Conservation (phyloP, 2,329 filamentous ascomycete genomes). For the Westerdykella ornata region DNA sequence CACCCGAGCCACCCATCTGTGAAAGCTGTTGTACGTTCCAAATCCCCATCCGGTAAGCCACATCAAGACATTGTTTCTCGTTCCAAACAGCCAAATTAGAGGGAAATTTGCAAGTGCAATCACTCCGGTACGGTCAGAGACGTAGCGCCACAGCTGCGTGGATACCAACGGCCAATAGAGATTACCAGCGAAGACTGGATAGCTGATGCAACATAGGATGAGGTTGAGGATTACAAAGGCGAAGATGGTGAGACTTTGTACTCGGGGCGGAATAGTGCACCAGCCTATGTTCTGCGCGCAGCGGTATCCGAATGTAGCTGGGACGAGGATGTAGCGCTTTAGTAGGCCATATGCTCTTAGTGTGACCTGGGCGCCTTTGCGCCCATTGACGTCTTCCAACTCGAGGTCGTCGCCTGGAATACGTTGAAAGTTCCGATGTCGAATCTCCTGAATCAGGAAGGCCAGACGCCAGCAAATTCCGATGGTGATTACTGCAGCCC, state of each 20-base stretch:
- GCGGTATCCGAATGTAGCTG: conserved; percentile 40
- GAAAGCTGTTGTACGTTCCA: conserved; percentile 59
- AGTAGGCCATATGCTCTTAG: conserved; percentile 9
- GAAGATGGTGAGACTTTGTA: conserved; percentile 42
- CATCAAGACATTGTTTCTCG: conserved; percentile 59
- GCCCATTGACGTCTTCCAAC: not conserved
- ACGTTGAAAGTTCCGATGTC: conserved; percentile 6
- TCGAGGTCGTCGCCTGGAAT: conserved; percentile 2
- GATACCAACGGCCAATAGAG: conserved; percentile 37
- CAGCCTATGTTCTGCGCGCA: conserved; percentile 39
- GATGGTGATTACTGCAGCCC: conserved; percentile 21
- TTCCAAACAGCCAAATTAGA: conserved; percentile 59
- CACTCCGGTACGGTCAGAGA: conserved; percentile 58
- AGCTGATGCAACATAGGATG: conserved; percentile 40
- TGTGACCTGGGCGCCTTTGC: not conserved
- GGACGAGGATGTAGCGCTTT: conserved; percentile 37
- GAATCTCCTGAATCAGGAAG: conserved; percentile 10
- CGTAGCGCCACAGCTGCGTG: conserved; percentile 48
- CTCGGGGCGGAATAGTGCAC: conserved; percentile 45
- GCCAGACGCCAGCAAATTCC: conserved; percentile 20
- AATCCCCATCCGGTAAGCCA: conserved; percentile 66
- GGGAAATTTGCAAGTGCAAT: conserved; percentile 59
- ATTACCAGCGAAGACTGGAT: conserved; percentile 43
- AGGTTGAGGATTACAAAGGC: conserved; percentile 43
- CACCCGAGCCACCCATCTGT: conserved; percentile 59